Base-by-base conservation (phyloP, 148 eudicot genomes). In the Rhododendron kiyosumense region DNA sequence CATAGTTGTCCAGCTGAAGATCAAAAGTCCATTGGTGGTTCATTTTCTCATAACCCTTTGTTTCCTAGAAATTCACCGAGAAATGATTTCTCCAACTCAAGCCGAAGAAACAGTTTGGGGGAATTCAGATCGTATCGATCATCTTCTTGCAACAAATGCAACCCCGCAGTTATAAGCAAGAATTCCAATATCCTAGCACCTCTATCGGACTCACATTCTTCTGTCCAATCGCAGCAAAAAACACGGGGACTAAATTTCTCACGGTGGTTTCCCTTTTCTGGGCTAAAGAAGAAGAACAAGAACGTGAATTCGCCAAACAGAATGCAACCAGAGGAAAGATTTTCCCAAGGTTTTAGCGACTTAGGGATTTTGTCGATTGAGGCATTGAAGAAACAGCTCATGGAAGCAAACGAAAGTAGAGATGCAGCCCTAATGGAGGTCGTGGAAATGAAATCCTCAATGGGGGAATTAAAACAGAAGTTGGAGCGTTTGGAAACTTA, bases 351-450 rank as follows among this genome's bases (percentile, higher is more conserved):
- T 38, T 81, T 85, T 22, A 91, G 87, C 63, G 92, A 91, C 77
- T 79, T 88, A 5, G 92, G 93, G 46, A 83, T 80, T 41, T 61
- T 90, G 38, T 91, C 97, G 0, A 59, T 93, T 36, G 96, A 95
- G 89, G 86, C 86, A 7, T 82, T 95, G 83, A 97, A 83, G 89
- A 93, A 86, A 48, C 98, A 97, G 87, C 90, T 97, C 36, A 78
- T 89, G 84, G 94, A 93, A 80, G 96, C 98, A 11, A 90, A 91
- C 46, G 93, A 86, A 75, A 93, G 90, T 76, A 90, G 92, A 87
- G 98, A 97, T 84, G 90, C 90, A 17, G 99, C 99, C n/a, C 78
- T 93, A 67, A 18, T 32, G 83, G 95, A 97, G 83, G 96, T 91
- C 71, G 79, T 88, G 1, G 98, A 93, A 61, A 93, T 95, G 98